Conservation (phyloP, 805 yeast species). For the Sugiyamaella smithiae region DNA sequence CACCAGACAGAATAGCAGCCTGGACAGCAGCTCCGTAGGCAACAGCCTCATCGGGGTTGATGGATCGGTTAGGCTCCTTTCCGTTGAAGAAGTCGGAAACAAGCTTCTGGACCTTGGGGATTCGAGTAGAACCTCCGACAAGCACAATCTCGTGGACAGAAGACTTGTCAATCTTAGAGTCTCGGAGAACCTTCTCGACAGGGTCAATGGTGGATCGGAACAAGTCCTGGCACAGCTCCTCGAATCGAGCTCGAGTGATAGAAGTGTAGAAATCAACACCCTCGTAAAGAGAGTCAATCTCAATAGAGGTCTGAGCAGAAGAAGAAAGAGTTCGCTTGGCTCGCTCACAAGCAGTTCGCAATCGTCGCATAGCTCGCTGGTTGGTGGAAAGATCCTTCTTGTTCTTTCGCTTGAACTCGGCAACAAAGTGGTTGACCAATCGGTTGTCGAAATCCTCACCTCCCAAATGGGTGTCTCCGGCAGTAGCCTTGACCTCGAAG, state of each 20-base stretch:
- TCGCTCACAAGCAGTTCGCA: constrained; percentile 98
- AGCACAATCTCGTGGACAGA: constrained; percentile 88
- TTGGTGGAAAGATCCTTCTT: constrained; percentile 88
- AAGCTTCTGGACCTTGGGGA: constrained; percentile 93
- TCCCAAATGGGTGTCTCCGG: constrained; percentile 90
- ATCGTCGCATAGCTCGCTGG: constrained; percentile 98
- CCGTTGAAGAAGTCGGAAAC: constrained; percentile 97
- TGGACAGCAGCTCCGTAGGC: constrained; percentile 99
- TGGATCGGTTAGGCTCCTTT: constrained; percentile 93
- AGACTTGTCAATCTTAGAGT: constrained; percentile 86
- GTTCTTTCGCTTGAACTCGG: constrained; percentile 97
- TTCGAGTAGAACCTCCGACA: constrained; percentile 98
- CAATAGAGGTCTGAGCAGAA: constrained; percentile 91
- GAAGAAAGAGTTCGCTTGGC: constrained; percentile 98
- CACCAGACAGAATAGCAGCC: constrained; percentile 96
- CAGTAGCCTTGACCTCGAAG: constrained; percentile 94
- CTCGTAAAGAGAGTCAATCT: constrained; percentile 91
- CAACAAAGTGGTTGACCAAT: constrained; percentile 87
- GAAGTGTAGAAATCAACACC: constrained; percentile 97
- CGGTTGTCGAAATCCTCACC: constrained; percentile 99
- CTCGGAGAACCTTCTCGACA: constrained; percentile 90
- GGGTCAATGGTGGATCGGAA: constrained; percentile 94
- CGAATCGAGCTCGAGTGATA: constrained; percentile 95
- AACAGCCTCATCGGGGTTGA: constrained; percentile 98
- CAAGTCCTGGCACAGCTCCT: constrained; percentile 90